Percentiles rank a stretch among this genome's conserved stretches.
These are phyloP conservation scores for Lepiota brunneoincarnata DNA, from an alignment of 768 basidiomycete species.

Conservation along the genomic window DNA sequence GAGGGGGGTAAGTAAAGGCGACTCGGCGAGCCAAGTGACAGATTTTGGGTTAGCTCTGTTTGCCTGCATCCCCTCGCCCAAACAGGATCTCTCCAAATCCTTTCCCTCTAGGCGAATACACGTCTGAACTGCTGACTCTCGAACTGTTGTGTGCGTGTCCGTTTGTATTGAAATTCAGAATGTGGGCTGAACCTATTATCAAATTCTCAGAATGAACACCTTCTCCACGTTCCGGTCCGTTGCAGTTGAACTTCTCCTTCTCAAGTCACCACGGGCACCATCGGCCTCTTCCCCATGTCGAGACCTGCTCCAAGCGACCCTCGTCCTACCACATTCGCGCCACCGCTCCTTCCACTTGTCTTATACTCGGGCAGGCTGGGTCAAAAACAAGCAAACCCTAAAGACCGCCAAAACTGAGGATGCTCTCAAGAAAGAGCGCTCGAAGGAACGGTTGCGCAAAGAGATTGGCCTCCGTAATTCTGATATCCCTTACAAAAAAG, in stretches of 20 bases:
- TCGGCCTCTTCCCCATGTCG: neutral
- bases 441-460: neutral
- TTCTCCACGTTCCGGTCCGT: slow-evolving; percentile 5
- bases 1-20: no score
- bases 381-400: neutral
- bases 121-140: no score
- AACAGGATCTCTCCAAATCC: no score
- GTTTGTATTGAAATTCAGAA: no score
- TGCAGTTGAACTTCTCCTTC: neutral
- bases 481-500: slow-evolving; percentile 3
- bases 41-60: no score
- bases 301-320: neutral
- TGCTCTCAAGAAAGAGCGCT: neutral
- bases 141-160: no score
- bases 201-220: slow-evolving; percentile 4
- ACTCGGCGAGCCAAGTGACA: no score
- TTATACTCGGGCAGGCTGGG: neutral
- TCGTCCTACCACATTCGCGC: neutral
- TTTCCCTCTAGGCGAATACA: no score
- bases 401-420: neutral
- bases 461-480: slow-evolving; percentile 8
- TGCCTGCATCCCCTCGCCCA: no score
- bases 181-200: neutral
- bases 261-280: neutral
- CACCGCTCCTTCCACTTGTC: neutral